phyloP scores from a whole-genome alignment of 139 green algal genomes.

The Gonium pectorale region DNA sequence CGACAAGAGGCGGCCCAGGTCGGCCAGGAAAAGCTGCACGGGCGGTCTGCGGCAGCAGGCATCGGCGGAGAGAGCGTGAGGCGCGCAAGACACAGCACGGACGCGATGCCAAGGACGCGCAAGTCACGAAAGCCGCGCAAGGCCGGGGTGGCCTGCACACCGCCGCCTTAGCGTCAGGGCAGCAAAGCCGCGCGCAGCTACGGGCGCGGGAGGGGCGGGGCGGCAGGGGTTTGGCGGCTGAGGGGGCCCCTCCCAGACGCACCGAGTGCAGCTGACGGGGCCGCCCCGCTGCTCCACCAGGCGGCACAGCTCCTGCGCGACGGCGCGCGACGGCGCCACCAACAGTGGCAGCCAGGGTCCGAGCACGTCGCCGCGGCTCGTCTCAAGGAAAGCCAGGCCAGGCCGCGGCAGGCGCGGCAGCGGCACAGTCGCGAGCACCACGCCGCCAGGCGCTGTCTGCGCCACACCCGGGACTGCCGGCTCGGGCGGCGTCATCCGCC shows the following conservation, averaged over 20 bases:
- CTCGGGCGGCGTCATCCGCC: not conserved
- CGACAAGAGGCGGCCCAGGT: constrained; percentile 12
- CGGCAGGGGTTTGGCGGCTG: not conserved
- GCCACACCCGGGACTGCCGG: not conserved
- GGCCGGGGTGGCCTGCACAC: not conserved
- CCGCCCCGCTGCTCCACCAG: not conserved
- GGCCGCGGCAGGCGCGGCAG: not conserved
- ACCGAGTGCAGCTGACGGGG: not conserved
- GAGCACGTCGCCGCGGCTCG: constrained; percentile 19
- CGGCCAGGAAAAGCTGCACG: not conserved
- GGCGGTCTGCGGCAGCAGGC: not conserved
- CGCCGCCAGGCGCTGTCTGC: not conserved
- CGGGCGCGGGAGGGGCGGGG: not conserved
- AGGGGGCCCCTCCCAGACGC: not conserved
- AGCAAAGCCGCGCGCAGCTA: not conserved
- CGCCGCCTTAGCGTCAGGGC: not conserved
- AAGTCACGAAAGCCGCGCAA: not conserved
- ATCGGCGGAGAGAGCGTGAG: not conserved
- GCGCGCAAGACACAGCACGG: not conserved
- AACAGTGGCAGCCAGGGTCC: constrained; percentile 9
- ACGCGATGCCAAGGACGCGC: not conserved
- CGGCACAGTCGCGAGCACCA: not conserved
- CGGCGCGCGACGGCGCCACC: not conserved
- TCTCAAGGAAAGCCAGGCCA: constrained; percentile 14
- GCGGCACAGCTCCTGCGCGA: not conserved